Evolutionary conservation across 768 basidiomycete species (phyloP), one percentile per base, ranked within the genome.

Genomic region (Tulasnella sp.): DNA sequence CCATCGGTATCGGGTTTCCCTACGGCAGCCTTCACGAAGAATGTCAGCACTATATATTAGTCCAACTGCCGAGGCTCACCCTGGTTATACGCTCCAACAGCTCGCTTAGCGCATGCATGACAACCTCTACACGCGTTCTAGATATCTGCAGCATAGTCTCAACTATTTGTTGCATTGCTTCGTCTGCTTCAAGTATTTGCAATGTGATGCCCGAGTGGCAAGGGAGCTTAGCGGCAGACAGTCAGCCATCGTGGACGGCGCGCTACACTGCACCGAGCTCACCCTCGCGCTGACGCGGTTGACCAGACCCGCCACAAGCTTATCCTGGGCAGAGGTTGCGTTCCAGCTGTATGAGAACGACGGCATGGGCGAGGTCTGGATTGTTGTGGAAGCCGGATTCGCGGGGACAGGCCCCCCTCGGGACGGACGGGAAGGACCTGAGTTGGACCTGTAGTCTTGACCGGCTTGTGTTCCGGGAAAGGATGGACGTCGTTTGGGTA

Each of bases 281-380:
- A 90, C 94, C 86, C 92, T 94, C 80, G 87, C 86, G 81, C 88
- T 90, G 77, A 95, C 81, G 77, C 93, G 85, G 76, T 87, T 89
- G 40, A 95, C 91, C 75, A 95, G 82, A 8, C 88, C 88, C 75
- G 88, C 86, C 39, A 95, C 88, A 69, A 92, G 87, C 83, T 89
- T 92, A 81, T 92, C 90, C 78, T 95, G 90, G 1, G 90, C 89
- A n/a, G 76, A 72, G 22, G 71, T 75, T 1, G 86, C 74, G 39
- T 73, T 74, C 71, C 71, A 72, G 36, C 62, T 41, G 32, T 72
- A 65, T 26, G 62, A 40, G 14, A 65, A 26, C 7, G 64, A 34
- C 14, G 64, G 39, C 39, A 40, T 40, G 8, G 36, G 12, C 11
- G 39, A n/a, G 22, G 11, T 40, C 64, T n/a, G 64, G 35, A 37